Conservation (phyloP, 2,329 filamentous ascomycete species). For the Epichloe aotearoae region DNA sequence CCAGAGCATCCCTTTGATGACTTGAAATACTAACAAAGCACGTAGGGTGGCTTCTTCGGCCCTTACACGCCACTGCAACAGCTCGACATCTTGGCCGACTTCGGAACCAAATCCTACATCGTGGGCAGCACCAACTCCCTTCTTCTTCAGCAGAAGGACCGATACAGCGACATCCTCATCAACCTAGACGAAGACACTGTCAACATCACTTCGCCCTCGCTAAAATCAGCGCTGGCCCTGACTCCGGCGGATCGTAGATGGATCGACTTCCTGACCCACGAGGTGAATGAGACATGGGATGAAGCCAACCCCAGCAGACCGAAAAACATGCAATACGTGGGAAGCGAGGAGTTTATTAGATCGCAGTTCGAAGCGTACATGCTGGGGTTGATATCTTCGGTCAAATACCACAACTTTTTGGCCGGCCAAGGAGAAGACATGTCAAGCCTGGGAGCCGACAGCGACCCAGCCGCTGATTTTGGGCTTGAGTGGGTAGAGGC, state of each 20-base stretch:
- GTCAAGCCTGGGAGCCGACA: slow-evolving; percentile 56
- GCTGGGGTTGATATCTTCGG: slow-evolving; percentile 71
- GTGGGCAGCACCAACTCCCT: slow-evolving; percentile 95
- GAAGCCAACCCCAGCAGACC: slow-evolving; percentile 76
- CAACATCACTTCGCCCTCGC: slow-evolving; percentile 66
- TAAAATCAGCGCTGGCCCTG: slow-evolving; percentile 62
- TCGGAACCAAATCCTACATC: slow-evolving; percentile 91
- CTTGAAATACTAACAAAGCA: not conserved
- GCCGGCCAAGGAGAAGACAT: slow-evolving; percentile 55
- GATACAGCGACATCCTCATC: slow-evolving; percentile 91
- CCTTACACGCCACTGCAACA: slow-evolving; percentile 95
- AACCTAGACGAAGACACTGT: slow-evolving; percentile 86
- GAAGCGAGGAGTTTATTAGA: slow-evolving; percentile 93
- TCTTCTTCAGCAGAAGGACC: slow-evolving; percentile 82
- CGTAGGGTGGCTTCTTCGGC: slow-evolving; percentile 78
- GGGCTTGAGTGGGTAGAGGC: slow-evolving; percentile 71
- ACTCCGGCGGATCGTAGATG: slow-evolving; percentile 82
- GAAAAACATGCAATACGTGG: slow-evolving; percentile 89
- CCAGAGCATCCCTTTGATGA: not conserved
- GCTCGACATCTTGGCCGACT: slow-evolving; percentile 83
- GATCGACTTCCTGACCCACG: slow-evolving; percentile 92
- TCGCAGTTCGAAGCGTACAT: slow-evolving; percentile 97
- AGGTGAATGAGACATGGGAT: slow-evolving; percentile 94
- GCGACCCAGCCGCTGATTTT: slow-evolving; percentile 77
- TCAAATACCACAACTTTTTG: slow-evolving; percentile 74